Evolutionary conservation across 208 protist genomes (phyloP).

Genomic region (Endotrypanum monterogeii): DNA sequence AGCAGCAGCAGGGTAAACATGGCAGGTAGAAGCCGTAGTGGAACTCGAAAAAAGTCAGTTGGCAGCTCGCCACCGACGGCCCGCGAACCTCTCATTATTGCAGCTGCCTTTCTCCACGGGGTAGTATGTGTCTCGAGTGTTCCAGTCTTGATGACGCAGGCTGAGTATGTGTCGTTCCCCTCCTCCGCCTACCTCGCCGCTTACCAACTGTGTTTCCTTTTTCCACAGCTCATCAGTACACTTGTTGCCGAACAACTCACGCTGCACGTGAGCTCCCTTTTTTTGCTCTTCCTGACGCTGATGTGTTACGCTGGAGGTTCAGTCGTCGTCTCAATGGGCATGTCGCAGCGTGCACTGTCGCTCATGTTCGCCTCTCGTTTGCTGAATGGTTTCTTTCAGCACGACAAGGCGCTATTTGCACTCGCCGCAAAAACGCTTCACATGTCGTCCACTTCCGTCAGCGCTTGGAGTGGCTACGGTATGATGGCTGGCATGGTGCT

Average conservation of each 20-base stretch:
- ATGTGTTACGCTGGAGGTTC: slow-evolving; percentile 34
- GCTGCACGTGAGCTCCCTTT: slow-evolving; percentile 23
- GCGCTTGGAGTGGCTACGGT: slow-evolving; percentile 20
- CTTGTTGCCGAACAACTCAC: slow-evolving; percentile 45
- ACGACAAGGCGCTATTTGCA: slow-evolving; percentile 48
- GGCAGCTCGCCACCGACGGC: neutral
- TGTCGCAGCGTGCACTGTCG: slow-evolving; percentile 33
- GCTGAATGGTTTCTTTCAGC: slow-evolving; percentile 59
- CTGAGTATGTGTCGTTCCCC: slow-evolving; percentile 35
- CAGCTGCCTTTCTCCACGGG: slow-evolving; percentile 35
- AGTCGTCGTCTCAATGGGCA: slow-evolving; percentile 33
- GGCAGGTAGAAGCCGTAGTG: neutral
- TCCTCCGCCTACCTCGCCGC: slow-evolving; percentile 27
- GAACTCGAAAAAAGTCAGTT: neutral
- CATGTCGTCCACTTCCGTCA: slow-evolving; percentile 1
- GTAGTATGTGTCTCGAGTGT: slow-evolving; percentile 32
- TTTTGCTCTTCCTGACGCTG: slow-evolving; percentile 42
- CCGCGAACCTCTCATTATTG: slow-evolving; percentile 14
- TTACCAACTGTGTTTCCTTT: slow-evolving; percentile 57
- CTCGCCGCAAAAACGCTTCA: slow-evolving; percentile 11
- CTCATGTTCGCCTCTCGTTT: slow-evolving; percentile 60
- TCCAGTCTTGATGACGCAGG: slow-evolving; percentile 41
- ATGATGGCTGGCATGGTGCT: slow-evolving; percentile 36
- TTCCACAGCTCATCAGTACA: slow-evolving; percentile 61
- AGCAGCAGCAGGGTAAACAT: neutral